phyloP scores from a whole-genome alignment of 2,329 filamentous ascomycete species.

The Neofusicoccum cordaticola region DNA sequence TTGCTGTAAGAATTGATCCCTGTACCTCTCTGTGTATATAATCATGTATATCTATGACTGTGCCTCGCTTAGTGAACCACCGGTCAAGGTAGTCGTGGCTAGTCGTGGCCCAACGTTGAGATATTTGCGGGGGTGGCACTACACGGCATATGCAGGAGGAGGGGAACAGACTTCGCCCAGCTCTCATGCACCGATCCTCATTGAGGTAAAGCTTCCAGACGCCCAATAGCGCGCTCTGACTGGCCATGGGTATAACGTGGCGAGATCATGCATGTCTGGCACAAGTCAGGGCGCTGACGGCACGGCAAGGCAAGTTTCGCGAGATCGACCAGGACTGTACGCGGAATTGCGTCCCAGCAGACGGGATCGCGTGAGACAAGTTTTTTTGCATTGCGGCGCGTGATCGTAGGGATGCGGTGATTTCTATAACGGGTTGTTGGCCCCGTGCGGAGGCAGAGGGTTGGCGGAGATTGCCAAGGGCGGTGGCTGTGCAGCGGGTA shows the following conservation, averaged over 20 bases:
- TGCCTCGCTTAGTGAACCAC: no score
- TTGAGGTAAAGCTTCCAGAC: not conserved
- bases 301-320: not conserved
- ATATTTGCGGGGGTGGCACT: slow-evolving; percentile 10
- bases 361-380: no score
- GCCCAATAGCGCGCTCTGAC: not conserved
- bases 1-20: no score
- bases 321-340: not conserved
- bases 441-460: no score
- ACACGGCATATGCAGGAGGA: not conserved
- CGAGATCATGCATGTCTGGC: not conserved
- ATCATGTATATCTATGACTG: not conserved
- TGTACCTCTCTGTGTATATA: not conserved
- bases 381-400: no score
- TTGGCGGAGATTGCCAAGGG: no score
- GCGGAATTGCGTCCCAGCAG: no score
- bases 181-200: not conserved
- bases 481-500: no score
- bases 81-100: no score
- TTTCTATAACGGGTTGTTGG: no score
- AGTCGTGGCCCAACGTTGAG: not conserved
- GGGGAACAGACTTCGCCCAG: not conserved
- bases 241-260: not conserved
- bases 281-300: not conserved
- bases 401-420: no score